Evolutionary conservation across 2,329 filamentous ascomycete species (phyloP).

Genomic region (Penicillium sp.): DNA sequence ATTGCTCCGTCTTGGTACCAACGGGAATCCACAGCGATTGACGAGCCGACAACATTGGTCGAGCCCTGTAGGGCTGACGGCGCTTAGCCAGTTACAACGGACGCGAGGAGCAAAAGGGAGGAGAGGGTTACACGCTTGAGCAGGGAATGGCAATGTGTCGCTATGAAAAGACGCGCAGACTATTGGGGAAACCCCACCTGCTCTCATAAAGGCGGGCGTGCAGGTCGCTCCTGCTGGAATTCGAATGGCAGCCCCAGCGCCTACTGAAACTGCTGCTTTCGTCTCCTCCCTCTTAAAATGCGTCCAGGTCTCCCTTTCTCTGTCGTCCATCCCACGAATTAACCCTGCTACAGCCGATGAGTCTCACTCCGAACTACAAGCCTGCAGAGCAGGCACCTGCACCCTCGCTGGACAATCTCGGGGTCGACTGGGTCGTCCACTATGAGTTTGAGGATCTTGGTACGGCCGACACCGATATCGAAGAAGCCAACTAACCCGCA

Average conservation of each 20-base stretch:
- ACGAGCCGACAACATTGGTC: conserved; percentile 2
- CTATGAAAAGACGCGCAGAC: not conserved
- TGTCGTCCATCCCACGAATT: not conserved
- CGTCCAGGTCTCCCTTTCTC: not conserved
- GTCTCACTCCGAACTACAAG: conserved; percentile 30
- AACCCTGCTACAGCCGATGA: conserved; percentile 26
- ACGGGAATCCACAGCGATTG: conserved; percentile 1
- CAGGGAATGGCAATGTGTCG: not conserved
- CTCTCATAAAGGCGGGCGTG: not conserved
- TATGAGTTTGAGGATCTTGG: conserved; percentile 74
- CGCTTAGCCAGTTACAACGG: conserved; percentile 22
- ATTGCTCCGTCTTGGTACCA: not conserved
- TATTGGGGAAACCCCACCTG: not conserved
- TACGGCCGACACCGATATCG: conserved; percentile 41
- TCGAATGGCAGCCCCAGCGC: not conserved
- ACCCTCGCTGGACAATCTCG: conserved; percentile 57
- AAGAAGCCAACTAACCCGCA: conserved; percentile 16
- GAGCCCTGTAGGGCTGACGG: conserved; percentile 38
- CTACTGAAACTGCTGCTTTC: not conserved
- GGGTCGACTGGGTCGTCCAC: conserved; percentile 87
- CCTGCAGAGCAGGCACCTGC: conserved; percentile 26
- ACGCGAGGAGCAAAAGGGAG: not conserved
- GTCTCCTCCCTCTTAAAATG: conserved; percentile 1
- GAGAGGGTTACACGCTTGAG: not conserved
- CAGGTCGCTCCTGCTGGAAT: not conserved